Evolutionary conservation across 2,329 filamentous ascomycete genomes (phyloP), one percentile per base, ranked within the genome.

Genomic region (Xylariaceae sp.): DNA sequence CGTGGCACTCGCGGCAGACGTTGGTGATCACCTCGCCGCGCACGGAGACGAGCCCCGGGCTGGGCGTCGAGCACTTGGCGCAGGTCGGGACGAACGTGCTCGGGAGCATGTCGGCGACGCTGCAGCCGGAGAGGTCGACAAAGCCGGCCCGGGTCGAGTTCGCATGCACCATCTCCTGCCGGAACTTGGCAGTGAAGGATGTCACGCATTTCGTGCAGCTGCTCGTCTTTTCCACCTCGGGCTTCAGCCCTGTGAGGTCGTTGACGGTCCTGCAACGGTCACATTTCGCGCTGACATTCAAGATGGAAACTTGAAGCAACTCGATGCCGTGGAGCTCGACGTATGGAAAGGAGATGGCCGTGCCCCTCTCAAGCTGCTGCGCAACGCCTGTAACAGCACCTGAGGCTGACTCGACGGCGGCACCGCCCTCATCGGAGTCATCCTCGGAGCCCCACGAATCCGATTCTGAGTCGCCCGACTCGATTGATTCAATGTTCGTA

Each of bases 71-170:
- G 59, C 86, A 93, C 49, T 74, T 70, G 1, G 74, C 70, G 55
- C 86, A 93, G 1, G 83, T 89, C 12, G 86, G 86, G 19, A 83
- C 62, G 60, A 93, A 90, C 25, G 77, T 79, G 57, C 83, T 88
- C 36, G 83, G 80, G 9, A 92, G 72, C 67, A 92, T 74, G 52
- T 92, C 86, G 29, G 77, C 68, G 7, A 85, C 71, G 5, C 76
- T 80, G 58, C 83, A 89, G 12, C 83, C 83, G 17, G 80, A 72
- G 8, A 86, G 60, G 54, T 92, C 84, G 37, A 93, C 59, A 54
- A 89, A 89, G 4, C 86, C 86, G 10, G 83, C 84, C 37, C 83
- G 68, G n/a, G 73, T 69, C 4, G 83, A 85, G 59, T 80, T 73
- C 33, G 72, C 66, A 58, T 92, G 86, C 41, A 92, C 74, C 36